Evolutionary conservation across 139 green algal species (phyloP), one percentile per base, ranked within the genome.

Genomic region (Spirogloea muscicola): DNA sequence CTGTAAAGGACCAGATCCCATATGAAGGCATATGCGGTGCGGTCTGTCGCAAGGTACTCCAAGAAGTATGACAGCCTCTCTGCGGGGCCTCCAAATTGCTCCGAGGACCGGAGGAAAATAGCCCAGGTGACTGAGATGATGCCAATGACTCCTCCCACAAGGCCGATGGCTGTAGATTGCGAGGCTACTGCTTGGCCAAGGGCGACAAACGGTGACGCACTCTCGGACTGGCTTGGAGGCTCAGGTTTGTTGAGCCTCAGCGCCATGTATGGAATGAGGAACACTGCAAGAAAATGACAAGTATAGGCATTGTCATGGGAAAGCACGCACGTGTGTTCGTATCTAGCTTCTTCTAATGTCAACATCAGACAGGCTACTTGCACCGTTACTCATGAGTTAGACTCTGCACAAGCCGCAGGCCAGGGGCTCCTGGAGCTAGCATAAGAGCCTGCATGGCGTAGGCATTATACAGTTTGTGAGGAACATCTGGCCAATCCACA

Each of bases 201-300:
- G n/a, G n/a, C n/a, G n/a, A n/a, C n/a, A n/a, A n/a, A n/a, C n/a
- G n/a, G n/a, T n/a, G n/a, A n/a, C n/a, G n/a, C n/a, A n/a, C n/a
- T n/a, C n/a, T n/a, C n/a, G n/a, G n/a, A n/a, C n/a, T n/a, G n/a
- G n/a, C n/a, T n/a, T n/a, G n/a, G n/a, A n/a, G n/a, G n/a, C n/a
- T n/a, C n/a, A n/a, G n/a, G n/a, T n/a, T n/a, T n/a, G n/a, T n/a
- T n/a, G n/a, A 79, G 58, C 33, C 72, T 58, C 7, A 72, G 40
- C 7, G 72, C 72, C 72, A 79, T 79, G 72, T 49, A 64, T 25
- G 72, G 72, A 6, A 79, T 74, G 16, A 79, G 38, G 39, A 79
- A 79, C 25, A 72, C 59, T 79, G 72, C 18, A 52, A 1, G 40
- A n/a, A n/a, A n/a, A n/a, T n/a, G n/a, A n/a, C n/a, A n/a, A n/a